Evolutionary conservation across 73 alveolate genomes (phyloP).

Genomic region (Effrenium voratum): DNA sequence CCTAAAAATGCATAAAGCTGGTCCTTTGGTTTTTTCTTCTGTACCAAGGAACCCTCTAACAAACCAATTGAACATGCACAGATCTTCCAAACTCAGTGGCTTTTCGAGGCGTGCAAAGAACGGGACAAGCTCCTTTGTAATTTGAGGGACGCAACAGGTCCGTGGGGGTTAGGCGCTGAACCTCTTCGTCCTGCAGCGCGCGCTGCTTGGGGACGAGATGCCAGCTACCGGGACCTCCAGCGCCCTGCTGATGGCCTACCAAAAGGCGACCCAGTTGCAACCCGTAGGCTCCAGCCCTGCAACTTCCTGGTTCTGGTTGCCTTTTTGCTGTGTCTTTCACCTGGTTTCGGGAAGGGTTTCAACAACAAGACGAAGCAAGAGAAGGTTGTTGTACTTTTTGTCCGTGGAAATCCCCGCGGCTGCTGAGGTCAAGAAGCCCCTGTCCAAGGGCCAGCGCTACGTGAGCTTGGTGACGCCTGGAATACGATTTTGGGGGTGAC

Average conservation of each 20-base stretch:
- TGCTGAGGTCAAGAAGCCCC: background rate
- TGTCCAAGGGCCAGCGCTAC: slow-evolving; percentile 40
- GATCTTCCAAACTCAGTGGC: too few relatives aligned
- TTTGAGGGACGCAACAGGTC: background rate
- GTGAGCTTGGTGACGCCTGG: slow-evolving; percentile 50
- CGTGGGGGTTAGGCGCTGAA: slow-evolving; percentile 30
- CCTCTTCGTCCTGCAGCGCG: slow-evolving; percentile 70
- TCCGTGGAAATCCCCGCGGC: background rate
- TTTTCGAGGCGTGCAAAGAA: too few relatives aligned
- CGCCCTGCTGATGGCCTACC: slow-evolving; percentile 79
- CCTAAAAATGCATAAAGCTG: background rate
- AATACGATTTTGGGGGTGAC: too few relatives aligned
- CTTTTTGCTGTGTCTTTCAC: background rate
- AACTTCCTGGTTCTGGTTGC: background rate
- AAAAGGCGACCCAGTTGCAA: too few relatives aligned
- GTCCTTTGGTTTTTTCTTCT: background rate
- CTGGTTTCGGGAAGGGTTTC: background rate
- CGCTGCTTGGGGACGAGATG: slow-evolving; percentile 75
- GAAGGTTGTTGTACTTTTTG: background rate
- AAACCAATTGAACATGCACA: too few relatives aligned
- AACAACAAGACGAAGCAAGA: background rate
- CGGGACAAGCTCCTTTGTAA: background rate
- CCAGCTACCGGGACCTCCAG: slow-evolving; percentile 76
- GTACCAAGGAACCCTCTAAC: background rate
- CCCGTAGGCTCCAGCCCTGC: too few relatives aligned